A percentile compares a stretch with the other conserved stretches of the same genome.
These are phyloP conservation scores for Venturiaceae sp. DNA, from an alignment of 2,329 filamentous ascomycete species.

Conservation along the genomic window DNA sequence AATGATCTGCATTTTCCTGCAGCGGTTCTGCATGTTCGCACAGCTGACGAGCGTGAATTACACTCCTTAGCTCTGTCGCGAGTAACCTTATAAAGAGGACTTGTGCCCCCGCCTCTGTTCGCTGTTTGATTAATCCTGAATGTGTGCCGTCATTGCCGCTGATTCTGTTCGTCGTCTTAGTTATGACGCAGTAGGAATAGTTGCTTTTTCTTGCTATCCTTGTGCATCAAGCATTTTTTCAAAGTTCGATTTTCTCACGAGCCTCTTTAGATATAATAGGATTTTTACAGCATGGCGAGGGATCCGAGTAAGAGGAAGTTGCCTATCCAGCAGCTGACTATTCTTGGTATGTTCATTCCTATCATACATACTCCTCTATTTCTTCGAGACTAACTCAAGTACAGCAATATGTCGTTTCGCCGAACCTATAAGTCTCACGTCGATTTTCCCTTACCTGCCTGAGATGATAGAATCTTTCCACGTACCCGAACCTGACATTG, in stretches of 20 bases:
- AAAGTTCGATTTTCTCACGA: not conserved
- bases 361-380: not conserved
- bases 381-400: not conserved
- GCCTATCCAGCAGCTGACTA: constrained; percentile 28
- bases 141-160: not conserved
- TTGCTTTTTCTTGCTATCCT: not conserved
- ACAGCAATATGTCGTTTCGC: constrained; percentile 84
- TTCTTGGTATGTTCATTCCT: constrained; percentile 20
- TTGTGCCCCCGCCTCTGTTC: not conserved
- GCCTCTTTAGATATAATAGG: not conserved
- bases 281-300: not conserved
- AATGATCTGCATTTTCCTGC: not conserved
- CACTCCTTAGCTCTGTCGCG: no score
- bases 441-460: constrained; percentile 90
- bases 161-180: not conserved
- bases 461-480: constrained; percentile 31
- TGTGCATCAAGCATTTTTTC: no score
- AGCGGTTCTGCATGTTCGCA: not conserved
- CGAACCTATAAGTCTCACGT: constrained; percentile 86
- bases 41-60: not conserved
- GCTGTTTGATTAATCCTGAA: not conserved
- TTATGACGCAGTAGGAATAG: not conserved
- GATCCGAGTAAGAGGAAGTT: constrained; percentile 18
- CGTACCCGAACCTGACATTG: constrained; percentile 25
- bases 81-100: not conserved